These are phyloP conservation scores for Mycosarcoma maydis DNA, from an alignment of 1,284 basidiomycete species.

Conservation along the genomic window DNA sequence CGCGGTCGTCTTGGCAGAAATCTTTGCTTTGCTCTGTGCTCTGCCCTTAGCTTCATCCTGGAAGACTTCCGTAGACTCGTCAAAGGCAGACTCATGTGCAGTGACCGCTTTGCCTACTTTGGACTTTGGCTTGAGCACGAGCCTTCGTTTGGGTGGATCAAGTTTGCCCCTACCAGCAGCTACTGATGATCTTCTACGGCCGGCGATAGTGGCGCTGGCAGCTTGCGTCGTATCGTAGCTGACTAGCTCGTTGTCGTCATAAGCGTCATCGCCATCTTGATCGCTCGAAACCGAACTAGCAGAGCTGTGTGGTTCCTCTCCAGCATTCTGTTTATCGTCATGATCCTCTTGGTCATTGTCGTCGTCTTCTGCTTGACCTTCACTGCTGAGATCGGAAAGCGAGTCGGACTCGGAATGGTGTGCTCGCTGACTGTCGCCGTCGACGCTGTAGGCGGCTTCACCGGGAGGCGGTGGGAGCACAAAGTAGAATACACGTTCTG, in stretches of 20 bases:
- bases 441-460: slow-evolving; percentile 26
- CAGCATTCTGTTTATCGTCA: slow-evolving; percentile 14
- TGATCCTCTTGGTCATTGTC: slow-evolving; percentile 26
- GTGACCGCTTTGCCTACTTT: slow-evolving; percentile 26
- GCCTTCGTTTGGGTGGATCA: slow-evolving; percentile 31
- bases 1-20: slow-evolving; percentile 30
- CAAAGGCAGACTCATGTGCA: slow-evolving; percentile 7
- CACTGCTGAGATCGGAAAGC: slow-evolving; percentile 51
- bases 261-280: slow-evolving; percentile 28
- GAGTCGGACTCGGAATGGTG: slow-evolving; percentile 46
- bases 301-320: slow-evolving; percentile 10
- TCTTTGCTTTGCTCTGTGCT: slow-evolving; percentile 18
- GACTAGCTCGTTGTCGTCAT: slow-evolving; percentile 18
- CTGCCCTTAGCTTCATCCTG: slow-evolving; percentile 2
- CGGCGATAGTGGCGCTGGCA: neutral
- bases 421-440: slow-evolving; percentile 25
- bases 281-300: slow-evolving; percentile 24
- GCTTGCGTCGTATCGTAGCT: slow-evolving; percentile 6
- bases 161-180: slow-evolving; percentile 11
- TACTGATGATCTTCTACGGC: slow-evolving; percentile 27
- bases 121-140: slow-evolving; percentile 45
- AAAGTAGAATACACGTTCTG: slow-evolving; percentile 96
- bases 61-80: slow-evolving; percentile 11
- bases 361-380: slow-evolving; percentile 22
- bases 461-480: slow-evolving; percentile 74